Conservation (phyloP, 2,329 filamentous ascomycete genomes). For the Teratosphaeria zuluensis region DNA sequence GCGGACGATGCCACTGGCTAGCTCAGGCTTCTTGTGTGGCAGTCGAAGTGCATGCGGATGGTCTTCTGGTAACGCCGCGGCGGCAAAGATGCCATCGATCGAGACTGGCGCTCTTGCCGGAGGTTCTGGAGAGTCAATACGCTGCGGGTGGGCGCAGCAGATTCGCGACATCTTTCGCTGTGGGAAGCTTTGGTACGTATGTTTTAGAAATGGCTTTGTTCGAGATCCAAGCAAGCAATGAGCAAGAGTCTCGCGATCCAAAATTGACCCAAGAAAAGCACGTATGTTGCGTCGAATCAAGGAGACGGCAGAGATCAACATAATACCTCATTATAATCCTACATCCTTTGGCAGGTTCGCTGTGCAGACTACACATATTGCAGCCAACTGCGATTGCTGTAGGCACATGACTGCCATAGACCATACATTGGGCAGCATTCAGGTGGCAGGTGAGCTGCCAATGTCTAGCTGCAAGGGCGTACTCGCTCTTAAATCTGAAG, state of each 20-base stretch:
- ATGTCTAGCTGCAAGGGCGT: too few relatives aligned
- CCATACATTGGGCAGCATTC: neutral
- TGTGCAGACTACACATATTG: neutral
- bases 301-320: neutral
- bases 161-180: constrained; percentile 1
- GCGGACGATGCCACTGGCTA: constrained; percentile 9
- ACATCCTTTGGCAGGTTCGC: neutral
- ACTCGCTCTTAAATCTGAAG: too few relatives aligned
- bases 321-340: neutral
- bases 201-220: neutral
- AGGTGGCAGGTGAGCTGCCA: neutral
- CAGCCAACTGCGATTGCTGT: neutral
- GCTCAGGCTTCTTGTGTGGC: constrained; percentile 3
- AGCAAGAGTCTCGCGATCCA: neutral
- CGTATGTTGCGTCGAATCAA: neutral
- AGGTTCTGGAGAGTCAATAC: constrained; percentile 12
- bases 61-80: constrained; percentile 16
- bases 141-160: constrained; percentile 15
- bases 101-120: constrained; percentile 7
- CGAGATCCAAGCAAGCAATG: neutral
- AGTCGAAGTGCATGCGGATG: constrained; percentile 22
- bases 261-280: neutral
- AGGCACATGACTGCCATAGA: neutral
- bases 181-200: neutral
- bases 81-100: constrained; percentile 17